phyloP scores from a whole-genome alignment of 2,329 filamentous ascomycete species.

The Cercospora janseana region DNA sequence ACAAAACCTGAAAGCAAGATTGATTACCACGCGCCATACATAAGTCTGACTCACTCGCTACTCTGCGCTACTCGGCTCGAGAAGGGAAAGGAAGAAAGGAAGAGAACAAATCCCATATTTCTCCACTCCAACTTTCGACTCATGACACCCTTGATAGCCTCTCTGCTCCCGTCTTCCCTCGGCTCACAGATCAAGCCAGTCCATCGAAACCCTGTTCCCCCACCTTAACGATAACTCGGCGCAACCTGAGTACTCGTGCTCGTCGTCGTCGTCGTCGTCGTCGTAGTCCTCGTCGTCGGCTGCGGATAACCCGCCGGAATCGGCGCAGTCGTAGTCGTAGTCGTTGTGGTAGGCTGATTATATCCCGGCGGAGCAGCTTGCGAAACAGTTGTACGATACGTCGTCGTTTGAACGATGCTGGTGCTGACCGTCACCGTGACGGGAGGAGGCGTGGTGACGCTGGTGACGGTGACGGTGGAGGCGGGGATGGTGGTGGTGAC shows the following conservation, averaged over 20 bases:
- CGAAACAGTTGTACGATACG: not conserved
- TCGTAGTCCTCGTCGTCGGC: not conserved
- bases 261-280: not conserved
- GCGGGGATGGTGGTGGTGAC: not conserved
- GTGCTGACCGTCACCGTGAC: slow-evolving; percentile 4
- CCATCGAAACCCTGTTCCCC: no score
- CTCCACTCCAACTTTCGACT: no score
- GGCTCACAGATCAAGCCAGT: no score
- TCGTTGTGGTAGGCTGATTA: not conserved
- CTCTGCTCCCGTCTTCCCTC: no score
- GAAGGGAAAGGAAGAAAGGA: no score
- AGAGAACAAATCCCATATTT: no score
- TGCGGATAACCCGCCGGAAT: not conserved
- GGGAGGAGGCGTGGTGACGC: not conserved
- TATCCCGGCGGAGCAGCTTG: not conserved
- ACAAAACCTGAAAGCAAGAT: no score
- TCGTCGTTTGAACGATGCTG: slow-evolving; percentile 1
- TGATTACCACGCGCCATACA: no score
- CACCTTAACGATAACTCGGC: not conserved
- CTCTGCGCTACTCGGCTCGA: no score
- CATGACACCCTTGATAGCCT: no score
- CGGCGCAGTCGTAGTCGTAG: slow-evolving; percentile 1
- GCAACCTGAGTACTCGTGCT: not conserved
- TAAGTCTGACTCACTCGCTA: no score
- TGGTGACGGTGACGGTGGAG: slow-evolving; percentile 5